Conservation (phyloP, 78 protist genomes). For the Mantamonas sphyraenae region DNA sequence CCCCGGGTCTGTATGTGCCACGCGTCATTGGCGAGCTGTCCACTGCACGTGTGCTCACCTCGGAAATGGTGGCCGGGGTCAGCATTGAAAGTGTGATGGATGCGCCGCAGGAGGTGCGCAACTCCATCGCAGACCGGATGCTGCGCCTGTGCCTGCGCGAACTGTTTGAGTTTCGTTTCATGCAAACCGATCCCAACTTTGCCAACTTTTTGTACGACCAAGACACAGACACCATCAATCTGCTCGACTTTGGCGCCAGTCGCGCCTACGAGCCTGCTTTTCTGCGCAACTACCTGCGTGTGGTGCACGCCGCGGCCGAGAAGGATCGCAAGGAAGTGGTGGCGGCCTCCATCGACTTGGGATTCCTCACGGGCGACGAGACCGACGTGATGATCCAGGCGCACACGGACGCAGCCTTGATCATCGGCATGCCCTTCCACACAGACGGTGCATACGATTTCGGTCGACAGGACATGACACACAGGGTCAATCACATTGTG, state of each 20-base stretch:
- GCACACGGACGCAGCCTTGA: conserved; percentile 46
- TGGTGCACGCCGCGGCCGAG: conserved; percentile 63
- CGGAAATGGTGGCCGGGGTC: too few species aligned
- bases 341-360: conserved; percentile 49
- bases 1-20: not conserved
- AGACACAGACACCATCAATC: not conserved
- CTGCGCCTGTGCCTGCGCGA: conserved; percentile 57
- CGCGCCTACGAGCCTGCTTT: conserved; percentile 38
- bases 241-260: conserved; percentile 84
- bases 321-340: conserved; percentile 18
- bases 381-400: conserved; percentile 61
- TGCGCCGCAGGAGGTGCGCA: too few species aligned
- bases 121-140: conserved; percentile 22
- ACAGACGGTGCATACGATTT: conserved; percentile 27
- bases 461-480: conserved; percentile 31
- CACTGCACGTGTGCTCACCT: conserved; percentile 2
- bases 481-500: conserved; percentile 37
- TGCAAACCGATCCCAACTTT: conserved; percentile 89
- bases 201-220: conserved; percentile 66
- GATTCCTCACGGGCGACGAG: conserved; percentile 82
- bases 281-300: conserved; percentile 44
- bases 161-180: conserved; percentile 54
- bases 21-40: conserved; percentile 10
- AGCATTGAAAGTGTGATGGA: too few species aligned
- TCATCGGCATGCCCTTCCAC: conserved; percentile 64